Base-by-base conservation (phyloP, 768 basidiomycete species). In the Leccinum aurantiacum region DNA sequence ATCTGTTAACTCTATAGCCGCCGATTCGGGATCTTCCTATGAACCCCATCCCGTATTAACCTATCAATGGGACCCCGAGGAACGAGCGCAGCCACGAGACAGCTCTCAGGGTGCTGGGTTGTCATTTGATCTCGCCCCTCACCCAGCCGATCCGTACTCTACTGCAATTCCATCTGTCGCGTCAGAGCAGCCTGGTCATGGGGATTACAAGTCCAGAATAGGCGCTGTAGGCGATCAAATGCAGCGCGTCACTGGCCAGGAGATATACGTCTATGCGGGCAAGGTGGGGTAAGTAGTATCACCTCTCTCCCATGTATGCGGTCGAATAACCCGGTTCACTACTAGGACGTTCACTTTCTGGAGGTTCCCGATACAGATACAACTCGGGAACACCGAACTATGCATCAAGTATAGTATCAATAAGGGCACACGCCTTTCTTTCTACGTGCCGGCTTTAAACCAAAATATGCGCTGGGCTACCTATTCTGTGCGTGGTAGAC, bases 401-500 rank as follows among this genome's bases (percentile, higher is more conserved):
- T 76, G 79, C 53, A 80, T 98, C 54, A 79, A 76, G 57, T 99
- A 99, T 74, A 82, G 82, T 56, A 79, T 99, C 67, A 98, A 98
- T 71, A 77, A 83, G 10, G 90, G 95, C 3, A 84, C 89, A 53
- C 80, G 83, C 60, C 77, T 93, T 53, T 81, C 84, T 37, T 99
- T 99, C 72, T 86, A 83, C 71, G 88, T 98, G 14, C 95, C 97
- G 0, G 93, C 85, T 1, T 71, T 80, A 11, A 76, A 79, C 22
- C 88, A 95, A 72, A 93, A 97, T 68, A 88, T 98, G 86, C 83
- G 92, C 61, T 93, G 91, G 89, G 93, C 94, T 15, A 82, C 90
- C 14, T 86, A 96, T 75, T 93, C 91, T 27, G 91, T 93, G 63
- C 63, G 86, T 77, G 38, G 6, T 37, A 13, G 31, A 44, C 14